Evolutionary conservation across 192 early-diverging fungal species (phyloP).

Genomic region (Kickxella alabastrina): DNA sequence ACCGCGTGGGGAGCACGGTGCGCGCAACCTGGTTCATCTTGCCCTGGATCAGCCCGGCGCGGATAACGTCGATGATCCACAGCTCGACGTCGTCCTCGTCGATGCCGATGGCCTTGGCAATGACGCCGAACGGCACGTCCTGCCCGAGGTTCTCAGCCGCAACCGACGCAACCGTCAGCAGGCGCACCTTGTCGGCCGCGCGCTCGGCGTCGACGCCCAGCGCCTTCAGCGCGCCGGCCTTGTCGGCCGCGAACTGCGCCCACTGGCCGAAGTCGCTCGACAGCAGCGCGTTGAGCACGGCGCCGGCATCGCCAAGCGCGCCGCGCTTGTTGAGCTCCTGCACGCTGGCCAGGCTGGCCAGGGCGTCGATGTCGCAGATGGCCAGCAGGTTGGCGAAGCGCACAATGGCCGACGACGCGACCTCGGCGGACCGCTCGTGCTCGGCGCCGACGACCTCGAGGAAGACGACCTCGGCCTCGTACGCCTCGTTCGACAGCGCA

Average conservation of each 20-base stretch:
- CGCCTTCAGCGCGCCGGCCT: slow-evolving; percentile 54
- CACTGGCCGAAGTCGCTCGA: slow-evolving; percentile 33
- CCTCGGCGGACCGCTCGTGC: slow-evolving; percentile 51
- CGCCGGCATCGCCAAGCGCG: slow-evolving; percentile 60
- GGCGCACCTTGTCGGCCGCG: slow-evolving; percentile 76
- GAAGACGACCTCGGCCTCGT: slow-evolving; percentile 53
- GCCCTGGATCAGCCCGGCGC: slow-evolving; percentile 87
- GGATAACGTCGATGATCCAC: slow-evolving; percentile 94
- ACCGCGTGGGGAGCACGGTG: slow-evolving; percentile 74
- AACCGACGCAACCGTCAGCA: slow-evolving; percentile 75
- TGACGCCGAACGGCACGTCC: slow-evolving; percentile 67
- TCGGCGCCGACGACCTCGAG: slow-evolving; percentile 56
- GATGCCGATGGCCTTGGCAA: slow-evolving; percentile 73
- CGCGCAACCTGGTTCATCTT: slow-evolving; percentile 90
- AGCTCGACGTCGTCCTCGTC: slow-evolving; percentile 81
- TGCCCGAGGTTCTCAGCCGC: slow-evolving; percentile 66
- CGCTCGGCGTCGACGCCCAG: slow-evolving; percentile 55
- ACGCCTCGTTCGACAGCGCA: slow-evolving; percentile 34
- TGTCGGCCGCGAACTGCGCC: slow-evolving; percentile 52
- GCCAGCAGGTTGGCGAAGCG: slow-evolving; percentile 61
- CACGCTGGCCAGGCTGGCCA: slow-evolving; percentile 61
- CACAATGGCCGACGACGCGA: slow-evolving; percentile 63
- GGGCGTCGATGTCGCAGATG: slow-evolving; percentile 75
- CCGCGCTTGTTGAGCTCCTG: slow-evolving; percentile 71
- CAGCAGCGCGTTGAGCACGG: slow-evolving; percentile 53